These are phyloP conservation scores for Dentipellis fragilis DNA, from an alignment of 768 basidiomycete species.

Conservation along the genomic window DNA sequence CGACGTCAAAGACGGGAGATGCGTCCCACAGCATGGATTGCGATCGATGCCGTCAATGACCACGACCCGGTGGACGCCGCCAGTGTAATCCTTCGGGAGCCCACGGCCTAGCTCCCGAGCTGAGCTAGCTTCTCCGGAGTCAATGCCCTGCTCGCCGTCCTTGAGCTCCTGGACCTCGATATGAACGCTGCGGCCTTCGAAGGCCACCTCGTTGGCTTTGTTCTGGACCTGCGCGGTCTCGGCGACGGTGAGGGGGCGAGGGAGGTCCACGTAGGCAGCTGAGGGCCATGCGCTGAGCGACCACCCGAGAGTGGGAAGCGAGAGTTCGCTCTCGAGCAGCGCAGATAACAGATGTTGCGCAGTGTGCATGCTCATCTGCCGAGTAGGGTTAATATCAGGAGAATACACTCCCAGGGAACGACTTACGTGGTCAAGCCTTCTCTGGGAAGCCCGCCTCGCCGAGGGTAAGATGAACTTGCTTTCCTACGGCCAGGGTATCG, in stretches of 20 bases:
- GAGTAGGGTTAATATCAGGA: not conserved
- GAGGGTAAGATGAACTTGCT: conserved; percentile 40
- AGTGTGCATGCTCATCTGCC: conserved; percentile 76
- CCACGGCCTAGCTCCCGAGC: conserved; percentile 46
- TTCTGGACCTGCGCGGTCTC: conserved; percentile 55
- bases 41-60: conserved; percentile 77
- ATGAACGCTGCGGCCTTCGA: conserved; percentile 55
- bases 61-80: conserved; percentile 69
- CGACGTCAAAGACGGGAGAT: conserved; percentile 67
- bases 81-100: conserved; percentile 65
- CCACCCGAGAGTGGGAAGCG: conserved; percentile 72
- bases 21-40: conserved; percentile 82
- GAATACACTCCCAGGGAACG: not conserved
- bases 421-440: conserved; percentile 68
- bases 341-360: conserved; percentile 79
- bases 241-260: conserved; percentile 51
- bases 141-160: conserved; percentile 17
- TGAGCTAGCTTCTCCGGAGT: conserved; percentile 27
- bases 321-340: conserved; percentile 53
- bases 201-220: conserved; percentile 57
- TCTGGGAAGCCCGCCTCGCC: conserved; percentile 49
- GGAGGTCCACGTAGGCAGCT: conserved; percentile 71
- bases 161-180: conserved; percentile 70
- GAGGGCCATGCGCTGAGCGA: conserved; percentile 59
- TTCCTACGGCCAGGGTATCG: conserved; percentile 40